Conservation (phyloP, 108 stramenopile genomes). For the Skeletonema tropicum region DNA sequence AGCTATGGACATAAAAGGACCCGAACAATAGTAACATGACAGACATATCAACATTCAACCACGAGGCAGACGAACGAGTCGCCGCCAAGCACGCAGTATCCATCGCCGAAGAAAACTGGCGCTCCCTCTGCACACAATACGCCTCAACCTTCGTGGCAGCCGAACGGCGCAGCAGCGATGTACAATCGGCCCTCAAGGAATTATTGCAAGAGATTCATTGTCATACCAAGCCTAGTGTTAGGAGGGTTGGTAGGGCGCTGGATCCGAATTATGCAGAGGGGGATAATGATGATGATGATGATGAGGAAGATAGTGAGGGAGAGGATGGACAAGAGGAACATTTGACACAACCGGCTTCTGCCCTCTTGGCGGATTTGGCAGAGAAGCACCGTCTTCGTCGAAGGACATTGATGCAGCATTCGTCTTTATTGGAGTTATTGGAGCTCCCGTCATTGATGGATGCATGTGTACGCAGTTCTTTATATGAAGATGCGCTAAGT, state of each 20-base stretch:
- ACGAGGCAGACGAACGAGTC: constrained; percentile 69
- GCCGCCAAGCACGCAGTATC: constrained; percentile 72
- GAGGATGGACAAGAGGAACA: constrained; percentile 32
- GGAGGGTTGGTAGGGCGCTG: constrained; percentile 58
- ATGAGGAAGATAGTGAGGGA: constrained; percentile 59
- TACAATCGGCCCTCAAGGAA: constrained; percentile 62
- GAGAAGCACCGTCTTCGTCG: constrained; percentile 84
- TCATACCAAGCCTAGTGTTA: constrained; percentile 47
- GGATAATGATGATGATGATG: constrained; percentile 55
- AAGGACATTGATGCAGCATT: constrained; percentile 83
- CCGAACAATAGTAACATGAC: not conserved
- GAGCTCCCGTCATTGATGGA: constrained; percentile 89
- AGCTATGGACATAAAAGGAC: too few relatives aligned
- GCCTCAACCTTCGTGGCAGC: constrained; percentile 84
- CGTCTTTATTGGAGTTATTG: constrained; percentile 79
- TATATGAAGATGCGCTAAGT: constrained; percentile 86
- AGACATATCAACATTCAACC: constrained; percentile 7
- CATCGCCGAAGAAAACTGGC: constrained; percentile 77
- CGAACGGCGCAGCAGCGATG: constrained; percentile 73
- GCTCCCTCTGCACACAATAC: constrained; percentile 74
- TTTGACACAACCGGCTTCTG: constrained; percentile 26
- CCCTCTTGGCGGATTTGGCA: constrained; percentile 64
- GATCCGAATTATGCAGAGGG: constrained; percentile 63
- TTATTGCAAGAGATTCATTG: constrained; percentile 49
- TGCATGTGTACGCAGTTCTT: constrained; percentile 81